Evolutionary conservation across 495 filamentous ascomycete species (phyloP).

Genomic region (Neurospora sp.): DNA sequence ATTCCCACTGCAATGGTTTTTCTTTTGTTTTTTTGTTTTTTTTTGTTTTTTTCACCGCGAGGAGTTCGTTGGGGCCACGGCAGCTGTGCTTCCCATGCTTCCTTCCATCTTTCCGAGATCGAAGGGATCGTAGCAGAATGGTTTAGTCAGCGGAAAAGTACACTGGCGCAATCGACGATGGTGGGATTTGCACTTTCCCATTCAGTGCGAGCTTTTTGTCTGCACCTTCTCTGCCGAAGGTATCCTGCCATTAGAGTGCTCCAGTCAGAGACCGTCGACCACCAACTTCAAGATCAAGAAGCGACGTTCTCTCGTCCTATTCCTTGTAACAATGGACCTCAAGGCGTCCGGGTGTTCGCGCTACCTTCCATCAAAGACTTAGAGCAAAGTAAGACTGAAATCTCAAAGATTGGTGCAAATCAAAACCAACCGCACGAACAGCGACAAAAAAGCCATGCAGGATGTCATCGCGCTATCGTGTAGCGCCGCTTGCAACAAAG

Average conservation of each 20-base stretch:
- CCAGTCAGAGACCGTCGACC: background rate
- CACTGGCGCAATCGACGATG: background rate
- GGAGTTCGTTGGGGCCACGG: too few relatives aligned
- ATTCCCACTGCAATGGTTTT: too few relatives aligned
- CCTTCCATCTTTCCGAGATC: background rate
- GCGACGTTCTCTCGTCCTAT: background rate
- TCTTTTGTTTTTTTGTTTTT: too few relatives aligned
- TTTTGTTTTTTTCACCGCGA: too few relatives aligned
- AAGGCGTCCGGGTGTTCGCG: background rate
- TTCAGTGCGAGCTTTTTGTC: background rate
- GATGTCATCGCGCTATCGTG: background rate
- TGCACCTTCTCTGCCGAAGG: background rate
- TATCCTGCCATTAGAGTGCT: background rate
- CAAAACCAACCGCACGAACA: background rate
- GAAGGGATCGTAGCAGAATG: background rate
- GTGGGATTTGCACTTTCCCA: background rate
- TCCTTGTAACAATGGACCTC: background rate
- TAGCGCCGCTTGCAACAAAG: background rate
- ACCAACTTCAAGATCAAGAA: background rate
- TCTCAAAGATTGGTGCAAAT: background rate
- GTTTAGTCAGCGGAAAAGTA: background rate
- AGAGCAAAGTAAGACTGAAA: background rate
- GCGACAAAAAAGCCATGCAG: background rate
- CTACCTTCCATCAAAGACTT: background rate
- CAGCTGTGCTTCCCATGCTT: background rate